Evolutionary conservation across 2,329 filamentous ascomycete species (phyloP).

Genomic region (Penicillium rolfsii): DNA sequence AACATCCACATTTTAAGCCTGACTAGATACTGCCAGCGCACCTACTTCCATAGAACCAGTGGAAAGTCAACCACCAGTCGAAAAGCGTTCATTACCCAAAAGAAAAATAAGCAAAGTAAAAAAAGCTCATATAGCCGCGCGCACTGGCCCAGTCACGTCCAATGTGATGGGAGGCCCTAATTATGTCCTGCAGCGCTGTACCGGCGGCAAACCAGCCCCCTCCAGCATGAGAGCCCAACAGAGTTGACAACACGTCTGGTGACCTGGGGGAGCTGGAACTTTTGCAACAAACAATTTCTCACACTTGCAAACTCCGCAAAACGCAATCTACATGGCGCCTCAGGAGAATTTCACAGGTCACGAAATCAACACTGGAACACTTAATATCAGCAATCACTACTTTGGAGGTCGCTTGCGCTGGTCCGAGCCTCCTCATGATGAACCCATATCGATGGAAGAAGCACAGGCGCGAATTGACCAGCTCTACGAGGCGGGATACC

Average conservation of each 20-base stretch:
- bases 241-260: neutral
- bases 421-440: constrained; percentile 7
- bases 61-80: neutral
- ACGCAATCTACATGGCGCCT: neutral
- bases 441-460: constrained; percentile 16
- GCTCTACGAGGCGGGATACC: constrained; percentile 26
- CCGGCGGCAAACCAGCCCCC: constrained; percentile 4
- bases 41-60: neutral
- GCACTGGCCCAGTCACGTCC: neutral
- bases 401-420: constrained; percentile 9
- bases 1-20: neutral
- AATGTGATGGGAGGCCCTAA: constrained; percentile 6
- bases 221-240: constrained; percentile 3
- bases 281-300: neutral
- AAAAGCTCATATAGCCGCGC: constrained; percentile 4
- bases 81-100: neutral
- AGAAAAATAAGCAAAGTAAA: neutral
- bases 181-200: constrained; percentile 1
- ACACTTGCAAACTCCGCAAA: neutral
- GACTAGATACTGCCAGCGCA: neutral
- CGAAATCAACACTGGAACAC: neutral
- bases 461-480: constrained; percentile 23
- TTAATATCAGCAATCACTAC: constrained; percentile 1
- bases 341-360: neutral
- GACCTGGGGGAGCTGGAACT: neutral